Evolutionary conservation across 2,329 filamentous ascomycete genomes (phyloP).

Genomic region (Neopestalotiopsis rosae): DNA sequence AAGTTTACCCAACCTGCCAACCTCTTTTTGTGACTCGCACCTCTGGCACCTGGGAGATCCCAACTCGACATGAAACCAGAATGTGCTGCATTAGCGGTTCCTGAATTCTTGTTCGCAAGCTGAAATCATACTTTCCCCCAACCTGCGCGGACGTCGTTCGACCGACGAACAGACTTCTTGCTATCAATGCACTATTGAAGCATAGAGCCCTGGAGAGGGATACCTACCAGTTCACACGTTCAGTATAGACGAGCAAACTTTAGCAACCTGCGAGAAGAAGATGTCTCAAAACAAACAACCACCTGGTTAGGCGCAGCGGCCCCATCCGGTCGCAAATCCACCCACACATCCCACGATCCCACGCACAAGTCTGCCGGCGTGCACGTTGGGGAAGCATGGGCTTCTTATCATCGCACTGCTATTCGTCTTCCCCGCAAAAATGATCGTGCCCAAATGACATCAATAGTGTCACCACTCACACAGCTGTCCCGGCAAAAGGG

Average conservation of each 20-base stretch:
- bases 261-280: not conserved
- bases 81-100: not conserved
- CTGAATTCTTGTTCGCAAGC: not conserved
- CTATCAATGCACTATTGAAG: not conserved
- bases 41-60: not conserved
- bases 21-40: not conserved
- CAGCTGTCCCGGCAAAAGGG: not conserved
- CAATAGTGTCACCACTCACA: not conserved
- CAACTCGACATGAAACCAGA: not conserved
- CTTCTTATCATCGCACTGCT: constrained; percentile 11
- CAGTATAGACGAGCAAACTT: not conserved
- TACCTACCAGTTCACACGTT: not conserved
- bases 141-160: not conserved
- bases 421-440: constrained; percentile 17
- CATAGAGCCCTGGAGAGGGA: not conserved
- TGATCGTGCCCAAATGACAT: constrained; percentile 14
- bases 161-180: not conserved
- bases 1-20: not conserved
- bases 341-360: not conserved
- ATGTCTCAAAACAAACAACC: not conserved
- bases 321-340: constrained; percentile 6
- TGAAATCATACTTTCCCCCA: not conserved
- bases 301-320: not conserved
- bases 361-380: not conserved
- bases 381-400: not conserved